phyloP scores from a whole-genome alignment of 2,329 filamentous ascomycete species.

The Eurotiales sp. region DNA sequence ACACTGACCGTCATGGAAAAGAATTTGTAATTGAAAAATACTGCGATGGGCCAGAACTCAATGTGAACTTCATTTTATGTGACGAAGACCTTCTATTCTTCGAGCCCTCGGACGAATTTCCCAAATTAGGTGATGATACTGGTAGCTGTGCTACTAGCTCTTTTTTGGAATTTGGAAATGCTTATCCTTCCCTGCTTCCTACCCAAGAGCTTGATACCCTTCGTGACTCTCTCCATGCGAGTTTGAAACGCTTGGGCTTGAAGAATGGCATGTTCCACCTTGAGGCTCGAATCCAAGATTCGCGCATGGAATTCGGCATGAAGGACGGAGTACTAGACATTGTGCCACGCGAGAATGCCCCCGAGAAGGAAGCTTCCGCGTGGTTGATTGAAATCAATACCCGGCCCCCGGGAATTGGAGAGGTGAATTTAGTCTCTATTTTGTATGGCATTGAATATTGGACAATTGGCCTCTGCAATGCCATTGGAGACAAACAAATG shows the following conservation, averaged over 20 bases:
- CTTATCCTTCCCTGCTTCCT: constrained; percentile 23
- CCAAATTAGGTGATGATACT: constrained; percentile 25
- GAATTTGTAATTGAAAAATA: constrained; percentile 39
- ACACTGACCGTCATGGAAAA: constrained; percentile 16
- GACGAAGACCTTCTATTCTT: constrained; percentile 40
- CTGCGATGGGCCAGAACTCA: constrained; percentile 41
- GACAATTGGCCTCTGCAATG: neutral
- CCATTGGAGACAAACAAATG: neutral
- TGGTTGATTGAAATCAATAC: constrained; percentile 27
- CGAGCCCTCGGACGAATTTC: constrained; percentile 40
- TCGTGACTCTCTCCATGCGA: constrained; percentile 17
- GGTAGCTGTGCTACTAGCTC: neutral
- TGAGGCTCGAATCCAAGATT: constrained; percentile 26
- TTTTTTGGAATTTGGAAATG: constrained; percentile 20
- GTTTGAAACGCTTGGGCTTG: constrained; percentile 23
- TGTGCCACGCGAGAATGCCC: neutral
- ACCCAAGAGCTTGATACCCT: constrained; percentile 19
- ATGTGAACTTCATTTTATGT: constrained; percentile 39
- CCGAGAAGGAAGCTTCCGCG: constrained; percentile 6
- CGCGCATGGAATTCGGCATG: constrained; percentile 18
- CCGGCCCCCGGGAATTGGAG: constrained; percentile 26
- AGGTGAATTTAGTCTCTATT: neutral
- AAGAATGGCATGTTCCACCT: constrained; percentile 24
- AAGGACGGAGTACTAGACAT: constrained; percentile 19
- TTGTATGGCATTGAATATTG: constrained; percentile 4